Evolutionary conservation across 2,329 filamentous ascomycete species (phyloP), one percentile per base, ranked within the genome.

Genomic region (Colletotrichum somersetense): DNA sequence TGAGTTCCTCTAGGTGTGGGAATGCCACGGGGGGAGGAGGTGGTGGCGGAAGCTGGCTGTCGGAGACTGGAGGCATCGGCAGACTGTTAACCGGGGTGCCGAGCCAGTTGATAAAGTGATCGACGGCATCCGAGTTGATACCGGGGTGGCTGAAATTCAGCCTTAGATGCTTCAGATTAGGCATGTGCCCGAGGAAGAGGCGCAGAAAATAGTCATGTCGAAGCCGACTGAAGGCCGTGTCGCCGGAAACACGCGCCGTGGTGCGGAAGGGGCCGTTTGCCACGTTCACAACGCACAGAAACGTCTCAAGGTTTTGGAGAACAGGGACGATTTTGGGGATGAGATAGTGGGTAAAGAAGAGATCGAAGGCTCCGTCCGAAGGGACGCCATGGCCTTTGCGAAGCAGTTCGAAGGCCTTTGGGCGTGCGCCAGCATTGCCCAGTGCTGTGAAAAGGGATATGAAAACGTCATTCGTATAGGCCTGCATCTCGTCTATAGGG

Each of bases 141-240:
- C 69, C 62, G n/a, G 63, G 69, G 10, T 44, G 12, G 16, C 76
- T 74, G 40, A 87, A 85, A 74, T 90, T 91, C 55, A 91, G 76
- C 3, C 89, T 84, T 6, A 91, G 80, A 74, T 88, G 85, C 40
- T 82, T 81, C 7, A 91, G 72, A 23, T 86, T 85, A 4, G 78
- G 72, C 1, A 82, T 77, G 38, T 77, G 77, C 1, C 76, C 75
- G 6, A 89, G 77, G 61, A 88, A 87, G 20, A 74, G 74, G 14
- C 78, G 74, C 1, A 83, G 71, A 48, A 75, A 59, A 73, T 75
- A 44, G 75, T 67, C 55, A n/a, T 65, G 48, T 23, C 67, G 64
- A 11, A 40, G 52, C 8, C 42, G 30, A 26, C 20, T 23, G 46
- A 30, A 40, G 56, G 6, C 33, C 8, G 66, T n/a, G 62, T 63